Conservation (phyloP, 2,329 filamentous ascomycete genomes). For the Curvularia sp. region DNA sequence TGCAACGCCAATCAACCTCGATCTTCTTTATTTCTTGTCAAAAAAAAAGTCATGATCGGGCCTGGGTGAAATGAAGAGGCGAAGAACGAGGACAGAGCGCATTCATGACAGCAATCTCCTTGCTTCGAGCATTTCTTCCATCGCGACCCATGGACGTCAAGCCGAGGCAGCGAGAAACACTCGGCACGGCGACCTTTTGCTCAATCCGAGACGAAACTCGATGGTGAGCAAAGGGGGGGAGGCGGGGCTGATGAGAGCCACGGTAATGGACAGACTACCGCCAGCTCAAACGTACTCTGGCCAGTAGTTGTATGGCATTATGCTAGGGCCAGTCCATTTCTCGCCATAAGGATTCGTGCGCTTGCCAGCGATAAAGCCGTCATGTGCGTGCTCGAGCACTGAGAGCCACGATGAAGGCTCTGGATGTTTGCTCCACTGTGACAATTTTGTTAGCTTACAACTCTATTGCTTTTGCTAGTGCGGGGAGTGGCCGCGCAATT, state of each 20-base stretch:
- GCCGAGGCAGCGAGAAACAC: background rate
- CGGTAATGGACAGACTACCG: background rate
- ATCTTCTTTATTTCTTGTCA: background rate
- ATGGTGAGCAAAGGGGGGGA: constrained; percentile 13
- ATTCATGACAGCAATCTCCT: background rate
- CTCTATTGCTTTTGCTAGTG: constrained; percentile 7
- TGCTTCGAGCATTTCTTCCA: background rate
- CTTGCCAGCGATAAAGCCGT: constrained; percentile 61
- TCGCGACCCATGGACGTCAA: background rate
- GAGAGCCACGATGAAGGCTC: constrained; percentile 65
- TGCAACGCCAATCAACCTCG: background rate
- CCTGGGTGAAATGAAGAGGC: background rate
- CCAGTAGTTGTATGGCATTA: constrained; percentile 60
- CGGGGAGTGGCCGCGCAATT: background rate
- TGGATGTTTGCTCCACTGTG: constrained; percentile 62
- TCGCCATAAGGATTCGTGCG: constrained; percentile 63
- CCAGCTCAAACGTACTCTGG: constrained; percentile 57
- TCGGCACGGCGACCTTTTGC: constrained; percentile 32
- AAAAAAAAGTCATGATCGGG: no score
- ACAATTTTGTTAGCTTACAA: constrained; percentile 32
- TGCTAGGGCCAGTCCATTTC: constrained; percentile 59
- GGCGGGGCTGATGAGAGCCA: constrained; percentile 6
- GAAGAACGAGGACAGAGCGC: background rate
- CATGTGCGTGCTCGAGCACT: constrained; percentile 61
- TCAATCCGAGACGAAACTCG: constrained; percentile 16